Evolutionary conservation across 768 basidiomycete species (phyloP).

Genomic region (Leucosporidium yakuticum): DNA sequence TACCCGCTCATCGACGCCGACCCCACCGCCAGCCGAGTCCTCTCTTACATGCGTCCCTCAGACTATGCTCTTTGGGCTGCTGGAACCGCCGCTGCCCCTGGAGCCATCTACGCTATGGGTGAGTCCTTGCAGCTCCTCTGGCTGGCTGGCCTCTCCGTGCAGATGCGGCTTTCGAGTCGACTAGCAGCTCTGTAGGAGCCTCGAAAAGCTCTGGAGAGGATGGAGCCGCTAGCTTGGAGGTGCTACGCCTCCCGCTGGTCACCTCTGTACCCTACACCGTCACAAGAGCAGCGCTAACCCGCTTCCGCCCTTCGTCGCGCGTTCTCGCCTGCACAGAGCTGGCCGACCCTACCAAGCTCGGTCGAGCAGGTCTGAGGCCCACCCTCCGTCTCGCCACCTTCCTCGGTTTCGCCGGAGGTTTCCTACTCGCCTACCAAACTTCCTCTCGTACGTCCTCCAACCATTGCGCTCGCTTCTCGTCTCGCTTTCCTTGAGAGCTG

Average conservation of each 20-base stretch:
- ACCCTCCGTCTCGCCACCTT: conserved; percentile 51
- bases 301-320: no score
- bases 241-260: no score
- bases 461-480: conserved; percentile 10
- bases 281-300: no score
- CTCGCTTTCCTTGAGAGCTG: background rate
- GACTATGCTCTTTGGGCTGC: conserved; percentile 83
- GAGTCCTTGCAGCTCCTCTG: conserved; percentile 40
- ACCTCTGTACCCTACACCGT: no score
- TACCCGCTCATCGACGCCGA: conserved; percentile 92
- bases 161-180: no score
- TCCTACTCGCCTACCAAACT: conserved; percentile 85
- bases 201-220: background rate
- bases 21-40: conserved; percentile 78
- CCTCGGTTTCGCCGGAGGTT: conserved; percentile 82
- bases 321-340: conserved; percentile 36
- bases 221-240: no score
- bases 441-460: conserved; percentile 61
- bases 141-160: background rate
- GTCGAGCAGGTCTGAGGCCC: conserved; percentile 42
- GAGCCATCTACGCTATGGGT: conserved; percentile 78
- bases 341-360: conserved; percentile 46
- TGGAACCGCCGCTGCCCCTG: conserved; percentile 72
- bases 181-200: no score
- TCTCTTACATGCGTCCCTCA: conserved; percentile 77